Base-by-base conservation (phyloP, 306 rosid species). In the Cicer bijugum region DNA sequence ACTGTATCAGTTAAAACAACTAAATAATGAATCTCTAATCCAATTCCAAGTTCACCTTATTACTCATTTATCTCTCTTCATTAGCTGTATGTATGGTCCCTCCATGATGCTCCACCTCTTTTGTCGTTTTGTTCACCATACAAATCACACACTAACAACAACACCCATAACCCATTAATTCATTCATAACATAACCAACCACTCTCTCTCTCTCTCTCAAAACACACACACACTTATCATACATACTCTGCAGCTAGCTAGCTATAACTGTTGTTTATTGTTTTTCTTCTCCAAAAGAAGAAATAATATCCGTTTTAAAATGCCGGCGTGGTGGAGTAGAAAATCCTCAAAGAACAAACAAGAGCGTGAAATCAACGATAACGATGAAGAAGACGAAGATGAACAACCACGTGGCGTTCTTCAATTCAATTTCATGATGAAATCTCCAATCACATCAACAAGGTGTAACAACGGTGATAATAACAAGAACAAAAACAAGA, bases 291-390 rank as follows among this genome's bases (percentile, higher is more conserved):
- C 53, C 48, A 12, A 66, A 66, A 11, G 39, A 66, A 15, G 57
- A 51, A 51, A 51, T 51, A 15, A 39, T 14, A 67, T 12, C 47
- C 12, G 8, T 55, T 55, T 40, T 16, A 84, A 77, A 80, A 91
- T 93, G 98, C 97, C 96, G 69, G 89, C 87, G 69, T 91, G 98
- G 96, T 93, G 98, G 98, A 83, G 64, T 45, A 89, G 66, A 47
- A 93, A 88, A 73, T 83, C 89, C 12, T 37, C 84, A 69, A 93
- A 87, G 88, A 85, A 55, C 82, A 93, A 88, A 44, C 85, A 82
- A n/a, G 84, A 86, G 23, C 85, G 80, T 5, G 84, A 74, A 6
- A 74, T 78, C 0, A 78, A 75, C 6, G 72, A 72, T 1, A 81
- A 73, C 1, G 82, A 82, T 5, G 81, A 75, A 4, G 83, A 69